A percentile compares a stretch with the other conserved stretches of the same genome.
phyloP scores from a whole-genome alignment of 371 early-diverging fungal species.

The Coemansia sp. region DNA sequence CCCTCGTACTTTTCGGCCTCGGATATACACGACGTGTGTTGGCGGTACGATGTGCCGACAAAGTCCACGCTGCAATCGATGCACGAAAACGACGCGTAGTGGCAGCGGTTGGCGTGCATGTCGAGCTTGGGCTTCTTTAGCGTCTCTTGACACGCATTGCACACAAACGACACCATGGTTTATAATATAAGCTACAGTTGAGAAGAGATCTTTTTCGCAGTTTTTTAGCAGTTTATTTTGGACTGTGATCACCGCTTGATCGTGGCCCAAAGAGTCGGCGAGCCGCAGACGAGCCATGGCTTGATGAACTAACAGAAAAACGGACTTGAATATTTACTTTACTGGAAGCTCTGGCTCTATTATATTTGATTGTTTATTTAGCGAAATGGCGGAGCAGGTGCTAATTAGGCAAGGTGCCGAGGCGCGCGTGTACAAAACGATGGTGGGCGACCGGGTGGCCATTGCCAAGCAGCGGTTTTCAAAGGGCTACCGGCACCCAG shows the following conservation, averaged over 20 bases:
- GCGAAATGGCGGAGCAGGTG: conserved; percentile 15
- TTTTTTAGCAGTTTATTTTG: no score
- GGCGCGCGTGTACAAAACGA: conserved; percentile 53
- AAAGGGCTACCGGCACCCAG: conserved; percentile 90
- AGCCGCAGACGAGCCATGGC: no score
- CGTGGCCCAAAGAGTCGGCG: no score
- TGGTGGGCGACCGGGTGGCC: conserved; percentile 54
- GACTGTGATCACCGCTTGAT: no score
- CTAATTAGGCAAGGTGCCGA: conserved; percentile 63
- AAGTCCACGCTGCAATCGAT: conserved; percentile 90
- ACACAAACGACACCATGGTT: conserved; percentile 64
- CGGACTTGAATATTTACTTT: background rate
- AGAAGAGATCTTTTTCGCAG: no score
- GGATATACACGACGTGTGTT: conserved; percentile 83
- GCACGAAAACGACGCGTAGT: conserved; percentile 77
- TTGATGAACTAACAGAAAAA: background rate
- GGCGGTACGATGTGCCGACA: conserved; percentile 68
- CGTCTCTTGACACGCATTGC: conserved; percentile 87
- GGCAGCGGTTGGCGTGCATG: conserved; percentile 78
- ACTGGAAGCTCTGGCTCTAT: background rate
- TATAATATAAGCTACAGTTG: background rate
- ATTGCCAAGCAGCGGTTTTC: conserved; percentile 84
- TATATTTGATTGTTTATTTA: background rate
- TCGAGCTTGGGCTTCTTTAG: conserved; percentile 90
- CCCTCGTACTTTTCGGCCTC: conserved; percentile 89